phyloP scores from a whole-genome alignment of 805 yeast genomes.

The Helenozyma baotianmanensis region DNA sequence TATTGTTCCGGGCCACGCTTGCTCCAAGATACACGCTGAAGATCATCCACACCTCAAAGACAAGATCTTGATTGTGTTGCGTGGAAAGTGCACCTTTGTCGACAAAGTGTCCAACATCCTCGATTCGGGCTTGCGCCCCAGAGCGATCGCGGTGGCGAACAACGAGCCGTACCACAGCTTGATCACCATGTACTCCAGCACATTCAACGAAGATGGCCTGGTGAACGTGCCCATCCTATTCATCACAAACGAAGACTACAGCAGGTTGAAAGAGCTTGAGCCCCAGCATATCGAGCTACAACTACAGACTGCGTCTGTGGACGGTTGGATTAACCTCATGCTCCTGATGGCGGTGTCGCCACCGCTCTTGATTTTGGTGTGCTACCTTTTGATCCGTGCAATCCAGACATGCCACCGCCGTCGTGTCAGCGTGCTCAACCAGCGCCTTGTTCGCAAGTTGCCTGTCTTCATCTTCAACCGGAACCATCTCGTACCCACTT shows the following conservation, averaged over 20 bases:
- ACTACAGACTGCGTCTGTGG: constrained; percentile 31
- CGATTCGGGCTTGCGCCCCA: constrained; percentile 30
- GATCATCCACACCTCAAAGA: constrained; percentile 13
- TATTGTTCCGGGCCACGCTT: constrained; percentile 27
- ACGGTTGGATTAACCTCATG: constrained; percentile 35
- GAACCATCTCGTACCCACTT: constrained; percentile 29
- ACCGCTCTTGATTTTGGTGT: constrained; percentile 32
- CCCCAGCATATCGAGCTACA: constrained; percentile 12
- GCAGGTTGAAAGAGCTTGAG: constrained; percentile 8
- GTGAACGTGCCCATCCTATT: constrained; percentile 49
- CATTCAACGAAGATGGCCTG: constrained; percentile 34
- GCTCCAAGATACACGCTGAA: constrained; percentile 16
- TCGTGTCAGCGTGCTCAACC: constrained; percentile 24
- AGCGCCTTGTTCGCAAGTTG: constrained; percentile 26
- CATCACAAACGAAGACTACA: constrained; percentile 42
- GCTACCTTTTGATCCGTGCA: constrained; percentile 28
- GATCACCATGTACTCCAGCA: constrained; percentile 51
- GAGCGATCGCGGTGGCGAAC: constrained; percentile 54
- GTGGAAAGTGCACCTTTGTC: constrained; percentile 57
- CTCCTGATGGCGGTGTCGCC: constrained; percentile 41
- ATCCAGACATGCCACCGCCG: constrained; percentile 25
- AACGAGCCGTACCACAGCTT: constrained; percentile 43
- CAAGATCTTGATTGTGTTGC: constrained; percentile 18
- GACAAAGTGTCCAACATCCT: constrained; percentile 46
- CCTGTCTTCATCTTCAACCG: constrained; percentile 36